phyloP scores from a whole-genome alignment of 768 basidiomycete species.

The Suillus subalutaceus region DNA sequence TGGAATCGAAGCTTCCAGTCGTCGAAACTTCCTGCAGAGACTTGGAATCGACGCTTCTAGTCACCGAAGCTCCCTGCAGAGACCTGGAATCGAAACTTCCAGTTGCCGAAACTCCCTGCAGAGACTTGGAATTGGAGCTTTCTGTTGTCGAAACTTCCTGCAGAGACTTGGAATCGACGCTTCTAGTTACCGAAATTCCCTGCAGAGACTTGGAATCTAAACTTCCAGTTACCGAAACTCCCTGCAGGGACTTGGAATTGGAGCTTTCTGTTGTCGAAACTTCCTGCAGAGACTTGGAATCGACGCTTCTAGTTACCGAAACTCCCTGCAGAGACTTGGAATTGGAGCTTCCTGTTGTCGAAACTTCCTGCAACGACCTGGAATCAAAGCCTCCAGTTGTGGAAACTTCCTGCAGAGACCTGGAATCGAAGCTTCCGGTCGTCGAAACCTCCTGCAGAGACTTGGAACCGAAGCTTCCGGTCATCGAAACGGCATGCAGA shows the following conservation, averaged over 20 bases:
- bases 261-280: no score
- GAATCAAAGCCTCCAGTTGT: neutral
- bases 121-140: neutral
- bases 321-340: no score
- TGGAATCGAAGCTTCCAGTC: neutral
- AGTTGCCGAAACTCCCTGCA: neutral
- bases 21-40: no score
- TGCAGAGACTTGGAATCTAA: no score
- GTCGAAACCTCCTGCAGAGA: no score
- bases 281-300: neutral
- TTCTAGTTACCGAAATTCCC: neutral
- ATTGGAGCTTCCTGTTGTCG: neutral
- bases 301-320: no score
- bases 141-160: neutral
- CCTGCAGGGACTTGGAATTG: no score
- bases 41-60: no score
- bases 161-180: neutral
- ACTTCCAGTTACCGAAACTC: no score
- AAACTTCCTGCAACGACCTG: neutral
- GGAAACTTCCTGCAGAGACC: neutral
- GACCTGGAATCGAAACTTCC: neutral
- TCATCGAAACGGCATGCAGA: no score
- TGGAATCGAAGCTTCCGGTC: neutral
- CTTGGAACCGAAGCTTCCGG: no score
- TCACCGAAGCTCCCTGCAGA: neutral